phyloP scores from a whole-genome alignment of 169 alveolate genomes.

The Plasmodium malariae region DNA sequence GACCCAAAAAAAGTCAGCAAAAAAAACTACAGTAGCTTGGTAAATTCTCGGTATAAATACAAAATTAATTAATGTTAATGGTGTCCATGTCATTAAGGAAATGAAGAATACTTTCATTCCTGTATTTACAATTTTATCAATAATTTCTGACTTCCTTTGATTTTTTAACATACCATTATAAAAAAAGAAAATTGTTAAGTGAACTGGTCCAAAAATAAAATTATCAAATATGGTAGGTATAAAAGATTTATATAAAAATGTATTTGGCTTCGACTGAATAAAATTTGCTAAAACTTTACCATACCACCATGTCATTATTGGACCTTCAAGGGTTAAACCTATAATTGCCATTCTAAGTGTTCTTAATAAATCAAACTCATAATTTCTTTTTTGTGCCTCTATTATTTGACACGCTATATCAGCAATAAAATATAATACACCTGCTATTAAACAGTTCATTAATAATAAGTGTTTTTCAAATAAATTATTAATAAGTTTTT shows the following conservation, averaged over 20 bases:
- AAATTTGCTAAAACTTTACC: constrained; percentile 68
- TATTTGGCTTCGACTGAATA: constrained; percentile 71
- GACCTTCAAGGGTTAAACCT: constrained; percentile 70
- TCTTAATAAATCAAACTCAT: constrained; percentile 53
- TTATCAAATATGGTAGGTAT: constrained; percentile 76
- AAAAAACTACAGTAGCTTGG: constrained; percentile 73
- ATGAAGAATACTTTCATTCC: constrained; percentile 67
- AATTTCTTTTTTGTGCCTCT: constrained; percentile 23
- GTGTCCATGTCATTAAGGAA: constrained; percentile 76
- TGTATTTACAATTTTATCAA: constrained; percentile 72
- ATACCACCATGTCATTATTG: constrained; percentile 77
- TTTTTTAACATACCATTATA: constrained; percentile 74
- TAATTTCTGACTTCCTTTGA: constrained; percentile 51
- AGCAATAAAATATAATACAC: constrained; percentile 59
- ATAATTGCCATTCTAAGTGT: constrained; percentile 60
- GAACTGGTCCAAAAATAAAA: constrained; percentile 75
- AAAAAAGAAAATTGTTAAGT: constrained; percentile 64
- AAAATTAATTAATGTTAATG: constrained; percentile 74
- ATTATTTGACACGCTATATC: constrained; percentile 70
- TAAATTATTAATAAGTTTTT: constrained; percentile 46
- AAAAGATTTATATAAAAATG: constrained; percentile 72
- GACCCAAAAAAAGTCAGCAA: constrained; percentile 77
- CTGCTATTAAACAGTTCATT: constrained; percentile 72
- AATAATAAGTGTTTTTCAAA: constrained; percentile 76
- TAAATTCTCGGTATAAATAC: constrained; percentile 73